Evolutionary conservation across 306 rosid species (phyloP), one percentile per base, ranked within the genome.

Genomic region (Mucuna pruriens): DNA sequence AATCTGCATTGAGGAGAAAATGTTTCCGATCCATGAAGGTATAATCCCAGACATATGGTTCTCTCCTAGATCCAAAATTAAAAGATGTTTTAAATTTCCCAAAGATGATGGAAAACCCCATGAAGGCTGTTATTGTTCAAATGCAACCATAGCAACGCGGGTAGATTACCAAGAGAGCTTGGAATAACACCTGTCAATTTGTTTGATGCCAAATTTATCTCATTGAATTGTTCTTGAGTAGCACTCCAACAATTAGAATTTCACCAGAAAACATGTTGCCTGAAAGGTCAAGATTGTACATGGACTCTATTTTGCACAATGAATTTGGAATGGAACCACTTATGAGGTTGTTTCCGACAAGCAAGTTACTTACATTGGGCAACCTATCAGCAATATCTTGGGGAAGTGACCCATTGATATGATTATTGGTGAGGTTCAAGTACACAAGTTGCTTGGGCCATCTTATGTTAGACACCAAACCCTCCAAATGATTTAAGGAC

Each of bases 21-120:
- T 26, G 39, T 38, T 15, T 1, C 78, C 84, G 0, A 46, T 70
- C 83, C 83, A 82, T 26, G 66, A 6, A n/a, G 90, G 88, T 36
- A 84, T 55, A 8, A 2, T 38, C 2, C 86, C 90, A 0, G 25
- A 49, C 5, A 87, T 17, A 49, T 74, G 57, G 25, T 82, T 87
- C 25, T 69, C 51, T 15, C 83, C 80, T 3, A 80, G 73, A 49
- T 88, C 86, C 7, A 88, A 23, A 7, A 77, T 17, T 1, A 12
- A 1, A 9, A 85, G 10, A 0, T 23, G 4, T 0, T 33, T 7
- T 19, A 52, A 73, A 8, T 80, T 73, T 16, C 7, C 40, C 42
- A 80, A 22, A 23, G 34, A 36, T 7, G 3, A 10, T 42, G 83
- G 77, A 8, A 72, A 39, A 42, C 62, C 20, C 84, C 80, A 0